Evolutionary conservation across 2,329 filamentous ascomycete species (phyloP), one percentile per base, ranked within the genome.

Genomic region (Nigrospora osmanthi): DNA sequence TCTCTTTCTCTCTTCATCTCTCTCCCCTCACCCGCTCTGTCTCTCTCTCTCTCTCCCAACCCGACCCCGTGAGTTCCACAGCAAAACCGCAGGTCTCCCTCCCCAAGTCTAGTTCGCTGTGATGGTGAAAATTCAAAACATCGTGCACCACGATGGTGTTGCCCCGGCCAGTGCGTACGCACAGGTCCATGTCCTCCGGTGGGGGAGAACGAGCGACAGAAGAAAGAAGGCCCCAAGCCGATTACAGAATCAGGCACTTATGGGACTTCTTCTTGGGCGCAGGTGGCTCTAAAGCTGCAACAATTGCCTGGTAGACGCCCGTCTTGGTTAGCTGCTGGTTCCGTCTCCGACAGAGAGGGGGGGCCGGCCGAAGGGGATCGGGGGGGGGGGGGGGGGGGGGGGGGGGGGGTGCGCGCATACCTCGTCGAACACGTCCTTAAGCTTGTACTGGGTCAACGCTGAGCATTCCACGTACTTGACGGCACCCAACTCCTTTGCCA

Each of bases 401-500:
- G n/a, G 34, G 30, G 40, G 35, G 2, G 37, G 19, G 41, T 19
- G 6, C 41, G 41, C 10, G 62, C 78, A 57, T 78, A 95, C 90
- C 86, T 97, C 93, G 61, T 98, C 93, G 69, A 98, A 98, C 15
- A 98, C 93, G 63, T 97, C 93, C 77, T 98, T 98, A 54, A 98
- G 73, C 72, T 96, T 96, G 73, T 90, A 96, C 73, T 98, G 93
- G 51, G 93, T 97, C 66, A 98, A 72, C 47, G 93, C 93, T 63
- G 90, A 96, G 74, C 93, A 98, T 72, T 98, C 93, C 52, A 97
- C 93, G 59, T 98, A 98, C 75, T 96, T 97, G 58, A 98, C 89
- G 6, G 93, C 93, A 50, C 89, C 89, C n/a, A 97, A 72, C 52
- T 97, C 91, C 73, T 91, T 95, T 3, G 93, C 91, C 89, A 97